These are phyloP conservation scores for Waltiozyma sp. DNA, from an alignment of 1,139 yeast species.

Conservation along the genomic window DNA sequence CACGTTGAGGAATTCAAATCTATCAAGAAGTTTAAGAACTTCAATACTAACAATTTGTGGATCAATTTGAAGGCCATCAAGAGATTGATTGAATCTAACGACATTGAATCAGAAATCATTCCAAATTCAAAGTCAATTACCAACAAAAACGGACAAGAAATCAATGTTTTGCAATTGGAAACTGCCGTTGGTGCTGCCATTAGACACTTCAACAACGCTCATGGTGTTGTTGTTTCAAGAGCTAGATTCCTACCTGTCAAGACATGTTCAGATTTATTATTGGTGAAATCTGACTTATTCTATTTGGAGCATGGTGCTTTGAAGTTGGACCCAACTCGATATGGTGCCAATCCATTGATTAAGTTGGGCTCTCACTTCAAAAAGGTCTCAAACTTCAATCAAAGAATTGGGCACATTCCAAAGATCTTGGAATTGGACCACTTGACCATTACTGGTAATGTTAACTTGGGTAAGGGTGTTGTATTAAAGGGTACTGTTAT, in stretches of 20 bases:
- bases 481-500: conserved; percentile 94
- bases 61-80: conserved; percentile 89
- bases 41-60: conserved; percentile 97
- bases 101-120: conserved; percentile 84
- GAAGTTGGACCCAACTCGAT: conserved; percentile 73
- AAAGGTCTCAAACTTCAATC: conserved; percentile 85
- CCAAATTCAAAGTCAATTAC: conserved; percentile 84
- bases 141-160: conserved; percentile 56
- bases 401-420: conserved; percentile 92
- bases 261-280: conserved; percentile 87
- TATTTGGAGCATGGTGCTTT: conserved; percentile 86
- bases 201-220: conserved; percentile 89
- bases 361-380: conserved; percentile 95
- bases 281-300: conserved; percentile 95
- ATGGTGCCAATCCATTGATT: conserved; percentile 89
- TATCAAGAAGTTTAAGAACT: conserved; percentile 93
- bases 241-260: conserved; percentile 96
- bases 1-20: conserved; percentile 97
- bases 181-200: conserved; percentile 99
- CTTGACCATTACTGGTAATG: conserved; percentile 95
- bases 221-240: conserved; percentile 97
- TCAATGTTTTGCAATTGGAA: conserved; percentile 87
- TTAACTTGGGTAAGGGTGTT: conserved; percentile 79
- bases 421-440: conserved; percentile 93
- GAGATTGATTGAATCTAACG: conserved; percentile 77